Conservation (phyloP, 805 yeast genomes). For the Candida coleopterorum region DNA sequence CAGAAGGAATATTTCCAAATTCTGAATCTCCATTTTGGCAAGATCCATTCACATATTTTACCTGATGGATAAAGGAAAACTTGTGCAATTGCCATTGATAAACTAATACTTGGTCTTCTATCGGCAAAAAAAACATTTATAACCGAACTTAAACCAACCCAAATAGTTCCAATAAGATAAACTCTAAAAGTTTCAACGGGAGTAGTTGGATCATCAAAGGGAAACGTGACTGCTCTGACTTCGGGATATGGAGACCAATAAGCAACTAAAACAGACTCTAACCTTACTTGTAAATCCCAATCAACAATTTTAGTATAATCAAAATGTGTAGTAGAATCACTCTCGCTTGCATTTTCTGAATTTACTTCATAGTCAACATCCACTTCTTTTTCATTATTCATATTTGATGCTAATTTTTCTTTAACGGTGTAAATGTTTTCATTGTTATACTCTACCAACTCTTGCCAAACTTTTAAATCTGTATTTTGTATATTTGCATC, state of each 20-base stretch:
- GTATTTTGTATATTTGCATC: slow-evolving; percentile 31
- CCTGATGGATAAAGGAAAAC: slow-evolving; percentile 44
- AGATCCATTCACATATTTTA: slow-evolving; percentile 20
- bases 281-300: slow-evolving; percentile 22
- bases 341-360: slow-evolving; percentile 3
- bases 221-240: slow-evolving; percentile 26
- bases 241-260: slow-evolving; percentile 29
- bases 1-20: slow-evolving; percentile 21
- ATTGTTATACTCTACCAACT: slow-evolving; percentile 9
- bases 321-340: not conserved
- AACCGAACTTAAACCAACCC: slow-evolving; percentile 50
- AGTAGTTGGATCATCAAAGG: slow-evolving; percentile 32
- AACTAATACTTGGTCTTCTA: slow-evolving; percentile 44
- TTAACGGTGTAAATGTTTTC: not conserved
- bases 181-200: slow-evolving; percentile 39
- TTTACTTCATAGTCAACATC: not conserved
- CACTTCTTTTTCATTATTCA: slow-evolving; percentile 1
- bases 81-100: slow-evolving; percentile 40
- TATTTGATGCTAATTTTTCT: not conserved
- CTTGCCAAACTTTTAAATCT: slow-evolving; percentile 23
- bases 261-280: slow-evolving; percentile 39
- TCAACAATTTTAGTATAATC: slow-evolving; percentile 8
- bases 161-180: slow-evolving; percentile 47
- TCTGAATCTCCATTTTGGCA: slow-evolving; percentile 33
- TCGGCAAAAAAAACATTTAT: slow-evolving; percentile 54